Evolutionary conservation across 805 yeast species (phyloP).

Genomic region (Millerozyma miso): DNA sequence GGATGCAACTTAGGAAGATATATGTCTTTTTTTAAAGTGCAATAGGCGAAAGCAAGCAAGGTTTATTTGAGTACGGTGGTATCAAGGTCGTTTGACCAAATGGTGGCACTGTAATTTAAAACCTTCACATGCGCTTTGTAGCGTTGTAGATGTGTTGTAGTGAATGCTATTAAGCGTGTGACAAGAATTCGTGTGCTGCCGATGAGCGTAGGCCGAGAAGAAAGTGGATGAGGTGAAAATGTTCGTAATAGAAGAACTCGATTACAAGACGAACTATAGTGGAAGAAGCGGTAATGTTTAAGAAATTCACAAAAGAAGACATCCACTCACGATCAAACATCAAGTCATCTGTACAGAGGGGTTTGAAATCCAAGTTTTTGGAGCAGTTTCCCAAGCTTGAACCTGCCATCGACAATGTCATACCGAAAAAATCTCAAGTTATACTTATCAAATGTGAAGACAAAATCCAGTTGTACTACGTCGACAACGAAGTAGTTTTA

Average conservation of each 20-base stretch:
- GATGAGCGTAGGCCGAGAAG: background rate
- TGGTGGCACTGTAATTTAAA: constrained; percentile 47
- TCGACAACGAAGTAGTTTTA: constrained; percentile 69
- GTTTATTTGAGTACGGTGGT: constrained; percentile 45
- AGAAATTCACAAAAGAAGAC: constrained; percentile 76
- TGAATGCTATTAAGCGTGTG: background rate
- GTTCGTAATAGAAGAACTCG: background rate
- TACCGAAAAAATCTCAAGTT: constrained; percentile 86
- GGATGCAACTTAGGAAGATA: constrained; percentile 22
- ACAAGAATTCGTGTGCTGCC: background rate
- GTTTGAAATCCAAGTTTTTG: constrained; percentile 71
- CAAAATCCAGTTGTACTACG: constrained; percentile 70
- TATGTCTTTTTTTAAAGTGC: constrained; percentile 12
- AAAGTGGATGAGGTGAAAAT: background rate
- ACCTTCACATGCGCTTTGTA: constrained; percentile 28
- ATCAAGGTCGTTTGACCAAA: constrained; percentile 28
- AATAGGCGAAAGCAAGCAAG: constrained; percentile 40
- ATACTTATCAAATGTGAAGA: constrained; percentile 84
- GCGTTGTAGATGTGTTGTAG: background rate
- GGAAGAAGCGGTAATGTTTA: constrained; percentile 35
- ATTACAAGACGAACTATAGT: background rate
- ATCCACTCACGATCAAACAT: constrained; percentile 87
- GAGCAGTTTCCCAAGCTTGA: constrained; percentile 72
- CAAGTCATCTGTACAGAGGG: constrained; percentile 91
- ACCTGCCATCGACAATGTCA: constrained; percentile 68